A percentile compares a stretch with the other conserved stretches of the same genome.
phyloP scores from a whole-genome alignment of 495 filamentous ascomycete species.

The Glutinoglossum americanum region DNA sequence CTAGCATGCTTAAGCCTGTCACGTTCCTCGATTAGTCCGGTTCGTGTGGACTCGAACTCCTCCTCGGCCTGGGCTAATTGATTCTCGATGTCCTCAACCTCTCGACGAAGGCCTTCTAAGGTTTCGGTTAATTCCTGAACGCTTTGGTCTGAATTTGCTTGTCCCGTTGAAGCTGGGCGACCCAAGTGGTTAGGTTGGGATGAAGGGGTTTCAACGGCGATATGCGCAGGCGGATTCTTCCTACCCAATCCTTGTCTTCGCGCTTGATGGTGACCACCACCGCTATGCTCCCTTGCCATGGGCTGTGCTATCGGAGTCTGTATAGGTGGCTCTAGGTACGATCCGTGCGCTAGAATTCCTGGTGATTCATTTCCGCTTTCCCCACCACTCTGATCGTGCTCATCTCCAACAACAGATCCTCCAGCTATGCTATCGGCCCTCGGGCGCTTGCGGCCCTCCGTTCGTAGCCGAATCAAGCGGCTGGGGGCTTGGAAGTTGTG shows the following conservation, averaged over 20 bases:
- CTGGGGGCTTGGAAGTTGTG: constrained; percentile 85
- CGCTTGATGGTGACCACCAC: neutral
- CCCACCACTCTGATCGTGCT: neutral
- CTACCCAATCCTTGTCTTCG: neutral
- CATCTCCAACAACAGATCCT: neutral
- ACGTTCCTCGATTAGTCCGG: constrained; percentile 27
- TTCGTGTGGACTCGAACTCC: constrained; percentile 22
- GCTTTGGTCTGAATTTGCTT: constrained; percentile 17
- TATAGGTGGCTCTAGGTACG: neutral
- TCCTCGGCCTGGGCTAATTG: constrained; percentile 40
- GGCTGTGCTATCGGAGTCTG: neutral
- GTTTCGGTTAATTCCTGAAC: constrained; percentile 41
- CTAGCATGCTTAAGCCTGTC: constrained; percentile 52
- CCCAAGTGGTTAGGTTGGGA: constrained; percentile 4
- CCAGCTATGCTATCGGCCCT: neutral
- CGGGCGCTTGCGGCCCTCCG: constrained; percentile 26
- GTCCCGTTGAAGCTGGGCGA: constrained; percentile 18
- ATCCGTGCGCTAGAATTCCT: neutral
- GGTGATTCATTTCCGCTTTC: constrained; percentile 4
- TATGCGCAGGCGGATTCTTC: neutral
- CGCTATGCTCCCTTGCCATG: neutral
- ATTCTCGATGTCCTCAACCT: constrained; percentile 36
- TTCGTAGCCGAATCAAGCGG: constrained; percentile 60
- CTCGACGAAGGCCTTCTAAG: constrained; percentile 47
- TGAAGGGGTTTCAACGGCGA: neutral